Base-by-base conservation (phyloP, 2,329 filamentous ascomycete species). In the Aspergillus japonicus region DNA sequence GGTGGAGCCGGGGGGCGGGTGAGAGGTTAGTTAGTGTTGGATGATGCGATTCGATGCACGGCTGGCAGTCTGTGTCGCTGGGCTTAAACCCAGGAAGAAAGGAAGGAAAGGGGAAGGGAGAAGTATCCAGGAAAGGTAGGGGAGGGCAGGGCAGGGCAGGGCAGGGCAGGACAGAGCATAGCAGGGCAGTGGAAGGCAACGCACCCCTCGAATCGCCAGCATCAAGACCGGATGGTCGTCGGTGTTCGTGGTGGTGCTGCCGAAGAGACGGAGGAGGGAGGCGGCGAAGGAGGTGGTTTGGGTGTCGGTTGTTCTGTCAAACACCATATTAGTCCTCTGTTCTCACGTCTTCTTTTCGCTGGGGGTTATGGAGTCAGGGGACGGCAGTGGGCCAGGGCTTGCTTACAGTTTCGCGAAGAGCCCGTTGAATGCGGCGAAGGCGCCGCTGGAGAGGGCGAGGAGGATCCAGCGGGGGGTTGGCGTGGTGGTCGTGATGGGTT, bases 381-480 rank as follows among this genome's bases (percentile, higher is more conserved):
- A 29, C 8, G 3, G 26, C 8, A 8, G 5, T 29, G 26, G 24
- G n/a, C 3, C 11, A 12, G 7, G 7, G 69, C 74, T 47, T 77
- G 69, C 74, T 47, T 77, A 86, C 83, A 88, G 78, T 73, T 88
- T 88, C 11, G 86, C 86, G 71, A 88, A 88, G n/a, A 87, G 81
- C 54, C 86, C 86, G 65, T 88, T 88, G 67, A 86, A 78, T 11
- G 86, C 85, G 19, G 86, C 86, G 70, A 85, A 88, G 47, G 81
- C 80, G 58, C 86, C 86, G 65, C 83, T 85, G n/a, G 83, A 79
- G 39, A 87, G 74, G 50, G 86, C 85, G 58, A 87, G 80, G 62
- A 84, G 67, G 50, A 88, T 78, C 80, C 80, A 82, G 62, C 72
- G 73, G 51, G 70, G 39, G 39, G 39, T 44, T 19, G 66, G 47